Percentiles rank a stretch among this genome's conserved stretches.
These are phyloP conservation scores for Inosperma sp. DNA, from an alignment of 768 basidiomycete species.

Conservation along the genomic window DNA sequence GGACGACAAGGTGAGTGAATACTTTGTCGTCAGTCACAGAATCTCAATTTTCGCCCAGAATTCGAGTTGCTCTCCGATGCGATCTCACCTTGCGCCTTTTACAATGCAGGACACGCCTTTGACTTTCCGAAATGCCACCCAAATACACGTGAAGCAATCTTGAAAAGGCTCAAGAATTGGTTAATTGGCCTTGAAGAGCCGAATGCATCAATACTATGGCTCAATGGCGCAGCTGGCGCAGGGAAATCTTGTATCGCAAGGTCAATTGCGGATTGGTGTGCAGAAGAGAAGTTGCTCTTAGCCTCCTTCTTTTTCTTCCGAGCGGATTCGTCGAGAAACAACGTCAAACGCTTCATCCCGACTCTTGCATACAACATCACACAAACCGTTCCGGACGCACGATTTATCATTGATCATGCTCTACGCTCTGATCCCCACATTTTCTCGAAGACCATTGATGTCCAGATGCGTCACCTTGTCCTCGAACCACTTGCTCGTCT, in stretches of 20 bases:
- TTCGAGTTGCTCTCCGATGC: background rate
- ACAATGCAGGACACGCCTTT: background rate
- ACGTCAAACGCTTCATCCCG: slow-evolving; percentile 23
- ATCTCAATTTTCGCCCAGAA: background rate
- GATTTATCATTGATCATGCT: slow-evolving; percentile 5
- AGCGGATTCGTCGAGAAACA: slow-evolving; percentile 23
- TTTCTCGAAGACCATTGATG: slow-evolving; percentile 6
- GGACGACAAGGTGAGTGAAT: background rate
- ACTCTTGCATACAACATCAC: slow-evolving; percentile 28
- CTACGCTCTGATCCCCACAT: slow-evolving; percentile 8
- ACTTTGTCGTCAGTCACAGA: background rate
- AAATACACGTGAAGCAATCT: background rate
- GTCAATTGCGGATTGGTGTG: slow-evolving; percentile 21
- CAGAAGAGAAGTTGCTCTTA: slow-evolving; percentile 11
- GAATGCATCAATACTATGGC: slow-evolving; percentile 11
- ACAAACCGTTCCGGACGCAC: slow-evolving; percentile 4
- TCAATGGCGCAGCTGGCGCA: slow-evolving; percentile 20
- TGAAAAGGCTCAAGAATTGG: background rate
- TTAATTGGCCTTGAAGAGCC: background rate
- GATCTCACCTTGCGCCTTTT: background rate
- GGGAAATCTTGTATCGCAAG: slow-evolving; percentile 25
- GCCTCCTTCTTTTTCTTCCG: slow-evolving; percentile 36
- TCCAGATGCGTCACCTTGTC: slow-evolving; percentile 2
- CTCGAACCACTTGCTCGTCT: slow-evolving; percentile 1
- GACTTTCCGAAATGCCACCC: slow-evolving; percentile 6